These are phyloP conservation scores for Coniella vitis DNA, from an alignment of 2,329 filamentous ascomycete species.

Conservation along the genomic window DNA sequence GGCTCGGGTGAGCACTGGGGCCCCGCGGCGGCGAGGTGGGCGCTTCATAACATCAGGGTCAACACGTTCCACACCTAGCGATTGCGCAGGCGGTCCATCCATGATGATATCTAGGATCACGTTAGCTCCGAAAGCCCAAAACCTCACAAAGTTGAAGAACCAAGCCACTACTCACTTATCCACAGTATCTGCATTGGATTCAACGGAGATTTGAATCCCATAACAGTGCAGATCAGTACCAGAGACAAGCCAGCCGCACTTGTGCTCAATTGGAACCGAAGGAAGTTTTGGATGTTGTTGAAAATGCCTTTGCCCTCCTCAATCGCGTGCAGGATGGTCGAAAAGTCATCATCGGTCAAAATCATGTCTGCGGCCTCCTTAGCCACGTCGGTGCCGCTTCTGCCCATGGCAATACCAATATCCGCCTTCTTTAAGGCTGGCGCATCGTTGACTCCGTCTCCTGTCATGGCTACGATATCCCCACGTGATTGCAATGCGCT, in stretches of 20 bases:
- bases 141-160: background rate
- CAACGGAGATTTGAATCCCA: constrained; percentile 90
- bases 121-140: constrained; percentile 8
- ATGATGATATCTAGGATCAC: constrained; percentile 80
- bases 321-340: constrained; percentile 87
- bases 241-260: constrained; percentile 88
- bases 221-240: constrained; percentile 84
- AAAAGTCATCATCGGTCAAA: constrained; percentile 81
- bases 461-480: constrained; percentile 98
- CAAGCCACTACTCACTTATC: constrained; percentile 67
- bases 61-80: constrained; percentile 89
- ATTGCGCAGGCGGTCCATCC: constrained; percentile 97
- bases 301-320: constrained; percentile 99
- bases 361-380: constrained; percentile 85
- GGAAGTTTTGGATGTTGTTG: constrained; percentile 98
- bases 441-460: constrained; percentile 86
- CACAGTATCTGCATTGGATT: constrained; percentile 99
- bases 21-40: constrained; percentile 78
- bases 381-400: constrained; percentile 64
- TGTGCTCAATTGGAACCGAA: constrained; percentile 96
- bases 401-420: constrained; percentile 70
- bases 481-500: constrained; percentile 83
- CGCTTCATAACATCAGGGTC: constrained; percentile 91
- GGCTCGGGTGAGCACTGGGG: constrained; percentile 80
- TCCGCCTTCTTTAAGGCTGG: constrained; percentile 67